Percentiles rank a stretch among this genome's conserved stretches.
Evolutionary conservation across 352 stramenopile genomes (phyloP).

Genomic region (Phytophthora cryptogea): DNA sequence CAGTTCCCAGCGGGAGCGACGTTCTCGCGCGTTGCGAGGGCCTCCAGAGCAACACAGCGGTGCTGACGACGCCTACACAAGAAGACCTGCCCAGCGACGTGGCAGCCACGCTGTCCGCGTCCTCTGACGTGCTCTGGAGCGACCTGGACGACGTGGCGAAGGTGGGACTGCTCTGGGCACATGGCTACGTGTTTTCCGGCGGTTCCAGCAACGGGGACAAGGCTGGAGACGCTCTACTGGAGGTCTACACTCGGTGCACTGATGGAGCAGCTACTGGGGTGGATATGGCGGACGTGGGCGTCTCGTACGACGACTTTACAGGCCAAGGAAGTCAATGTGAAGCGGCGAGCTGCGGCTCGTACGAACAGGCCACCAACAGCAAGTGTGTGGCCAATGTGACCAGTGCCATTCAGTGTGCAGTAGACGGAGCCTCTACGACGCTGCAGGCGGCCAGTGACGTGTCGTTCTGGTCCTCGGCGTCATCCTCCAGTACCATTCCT

Average conservation of each 20-base stretch:
- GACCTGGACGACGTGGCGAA: slow-evolving; percentile 44
- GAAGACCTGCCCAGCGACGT: slow-evolving; percentile 24
- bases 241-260: slow-evolving; percentile 50
- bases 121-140: slow-evolving; percentile 30
- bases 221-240: slow-evolving; percentile 19
- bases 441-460: slow-evolving; percentile 15
- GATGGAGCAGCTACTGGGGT: slow-evolving; percentile 11
- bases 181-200: slow-evolving; percentile 51
- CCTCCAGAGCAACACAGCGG: slow-evolving; percentile 22
- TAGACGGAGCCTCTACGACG: slow-evolving; percentile 17
- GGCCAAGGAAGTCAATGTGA: slow-evolving; percentile 22
- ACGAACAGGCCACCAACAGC: slow-evolving; percentile 38
- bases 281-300: slow-evolving; percentile 38
- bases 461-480: slow-evolving; percentile 49
- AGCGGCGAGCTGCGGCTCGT: slow-evolving; percentile 35
- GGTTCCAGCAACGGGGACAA: slow-evolving; percentile 24
- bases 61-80: slow-evolving; percentile 8
- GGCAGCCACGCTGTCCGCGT: slow-evolving; percentile 20
- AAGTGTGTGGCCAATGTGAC: slow-evolving; percentile 32
- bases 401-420: slow-evolving; percentile 35
- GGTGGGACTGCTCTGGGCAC: slow-evolving; percentile 48
- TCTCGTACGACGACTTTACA: slow-evolving; percentile 35
- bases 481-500: slow-evolving; percentile 32
- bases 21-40: slow-evolving; percentile 29
- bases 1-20: slow-evolving; percentile 15